Evolutionary conservation across 805 yeast genomes (phyloP).

Genomic region (Candida khao-thaluensis): DNA sequence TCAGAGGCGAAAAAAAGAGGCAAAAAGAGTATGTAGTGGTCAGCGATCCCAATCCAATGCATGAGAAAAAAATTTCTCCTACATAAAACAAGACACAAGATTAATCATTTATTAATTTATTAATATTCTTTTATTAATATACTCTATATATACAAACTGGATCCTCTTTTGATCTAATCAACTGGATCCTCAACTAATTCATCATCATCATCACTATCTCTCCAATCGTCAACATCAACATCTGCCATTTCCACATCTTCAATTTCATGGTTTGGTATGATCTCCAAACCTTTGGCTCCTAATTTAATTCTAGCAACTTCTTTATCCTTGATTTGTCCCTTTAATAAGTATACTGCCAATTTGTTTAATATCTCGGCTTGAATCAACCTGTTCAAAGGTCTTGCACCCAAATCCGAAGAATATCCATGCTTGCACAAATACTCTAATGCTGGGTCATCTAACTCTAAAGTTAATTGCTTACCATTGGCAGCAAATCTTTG

Average conservation of each 20-base stretch:
- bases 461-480: constrained; percentile 67
- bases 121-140: too few species aligned
- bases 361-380: constrained; percentile 84
- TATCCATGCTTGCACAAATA: constrained; percentile 85
- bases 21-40: too few species aligned
- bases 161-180: constrained; percentile 3
- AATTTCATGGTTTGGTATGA: constrained; percentile 80
- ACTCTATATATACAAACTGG: too few species aligned
- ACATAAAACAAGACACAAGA: too few species aligned
- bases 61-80: too few species aligned
- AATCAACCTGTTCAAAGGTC: constrained; percentile 91
- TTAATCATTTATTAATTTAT: too few species aligned
- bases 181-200: constrained; percentile 34
- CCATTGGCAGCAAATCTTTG: constrained; percentile 82
- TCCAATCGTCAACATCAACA: constrained; percentile 58
- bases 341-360: constrained; percentile 83
- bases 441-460: constrained; percentile 75
- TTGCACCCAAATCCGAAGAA: constrained; percentile 91
- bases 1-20: too few species aligned
- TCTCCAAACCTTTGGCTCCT: constrained; percentile 66
- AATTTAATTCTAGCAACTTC: constrained; percentile 72
- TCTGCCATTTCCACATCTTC: constrained; percentile 51
- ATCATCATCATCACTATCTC: constrained; percentile 58
- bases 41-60: too few species aligned
- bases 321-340: constrained; percentile 84